Base-by-base conservation (phyloP, 1,139 yeast genomes). In the Groenewaldozyma sp. region DNA sequence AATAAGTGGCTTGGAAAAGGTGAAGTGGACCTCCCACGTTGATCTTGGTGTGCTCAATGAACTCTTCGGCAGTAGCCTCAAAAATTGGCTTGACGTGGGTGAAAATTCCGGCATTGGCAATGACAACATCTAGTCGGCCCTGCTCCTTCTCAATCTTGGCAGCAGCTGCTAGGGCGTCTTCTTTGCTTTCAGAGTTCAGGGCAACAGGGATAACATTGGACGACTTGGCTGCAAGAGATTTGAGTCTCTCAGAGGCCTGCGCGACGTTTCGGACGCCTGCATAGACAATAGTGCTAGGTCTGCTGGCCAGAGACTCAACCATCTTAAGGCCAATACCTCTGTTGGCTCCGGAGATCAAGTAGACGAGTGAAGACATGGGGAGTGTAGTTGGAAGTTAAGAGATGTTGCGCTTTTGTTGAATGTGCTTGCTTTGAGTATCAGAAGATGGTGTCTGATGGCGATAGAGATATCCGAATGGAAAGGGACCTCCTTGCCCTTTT, bases 81-180 rank as follows among this genome's bases (percentile, higher is more conserved):
- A 42, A 11, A 4, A 34, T 3, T 4, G 36, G 21, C 20, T 24
- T 16, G 20, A 4, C 9, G 4, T 21, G 20, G 22, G 18, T 14
- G 18, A 34, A 24, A 13, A 34, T 29, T 4, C 41, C 46, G 19
- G 46, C 44, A 24, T 40, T 43, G n/a, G 46, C 39, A 28, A 40
- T 34, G 3, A 43, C 36, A 3, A 36, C 36, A 29, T 43, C 46
- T 7, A 43, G 17, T 4, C 43, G 41, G 13, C 39, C 46, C 4
- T 29, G 38, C 10, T 38, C 26, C 24, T 36, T 31, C 10, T 31
- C 43, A 3, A 38, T 35, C 22, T 35, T 32, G 13, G 35, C 42
- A 18, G 37, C 37, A 3, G 36, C 44, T 4, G 28, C 34, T 3
- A 37, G 34, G 31, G 38, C 41, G 19, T 29, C 36, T n/a, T 24